Conservation (phyloP, 805 yeast genomes). For the Candida fluviatilis region DNA sequence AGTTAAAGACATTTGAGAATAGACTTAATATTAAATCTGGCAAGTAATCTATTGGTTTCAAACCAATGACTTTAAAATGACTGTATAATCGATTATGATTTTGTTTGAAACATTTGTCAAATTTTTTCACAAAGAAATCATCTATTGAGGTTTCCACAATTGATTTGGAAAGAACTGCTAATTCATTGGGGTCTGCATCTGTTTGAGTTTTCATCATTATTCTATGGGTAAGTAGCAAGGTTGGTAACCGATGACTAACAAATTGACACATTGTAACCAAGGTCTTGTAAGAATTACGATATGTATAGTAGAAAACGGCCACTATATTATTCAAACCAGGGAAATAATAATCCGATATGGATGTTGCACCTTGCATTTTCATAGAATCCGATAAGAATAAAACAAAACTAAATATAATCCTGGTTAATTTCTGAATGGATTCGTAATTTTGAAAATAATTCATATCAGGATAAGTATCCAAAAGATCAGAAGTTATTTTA, state of each 20-base stretch:
- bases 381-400: slow-evolving; percentile 13
- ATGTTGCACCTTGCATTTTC: slow-evolving; percentile 12
- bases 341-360: slow-evolving; percentile 20
- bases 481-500: slow-evolving; percentile 10
- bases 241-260: slow-evolving; percentile 26
- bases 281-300: slow-evolving; percentile 30
- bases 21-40: slow-evolving; percentile 37
- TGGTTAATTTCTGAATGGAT: slow-evolving; percentile 11
- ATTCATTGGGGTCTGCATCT: background rate
- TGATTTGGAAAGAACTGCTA: background rate
- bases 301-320: slow-evolving; percentile 37
- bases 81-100: slow-evolving; percentile 40
- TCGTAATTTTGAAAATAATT: slow-evolving; percentile 13
- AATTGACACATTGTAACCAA: slow-evolving; percentile 38
- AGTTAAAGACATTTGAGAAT: slow-evolving; percentile 42
- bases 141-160: slow-evolving; percentile 1
- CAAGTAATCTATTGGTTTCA: slow-evolving; percentile 42
- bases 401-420: slow-evolving; percentile 29
- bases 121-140: slow-evolving; percentile 26
- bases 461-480: slow-evolving; percentile 18
- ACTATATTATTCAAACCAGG: slow-evolving; percentile 36
- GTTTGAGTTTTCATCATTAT: background rate
- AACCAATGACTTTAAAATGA: slow-evolving; percentile 44
- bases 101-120: slow-evolving; percentile 42
- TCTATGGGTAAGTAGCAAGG: slow-evolving; percentile 10